Evolutionary conservation across 2,329 filamentous ascomycete genomes (phyloP).

Genomic region (Pseudogymnoascus sp.): DNA sequence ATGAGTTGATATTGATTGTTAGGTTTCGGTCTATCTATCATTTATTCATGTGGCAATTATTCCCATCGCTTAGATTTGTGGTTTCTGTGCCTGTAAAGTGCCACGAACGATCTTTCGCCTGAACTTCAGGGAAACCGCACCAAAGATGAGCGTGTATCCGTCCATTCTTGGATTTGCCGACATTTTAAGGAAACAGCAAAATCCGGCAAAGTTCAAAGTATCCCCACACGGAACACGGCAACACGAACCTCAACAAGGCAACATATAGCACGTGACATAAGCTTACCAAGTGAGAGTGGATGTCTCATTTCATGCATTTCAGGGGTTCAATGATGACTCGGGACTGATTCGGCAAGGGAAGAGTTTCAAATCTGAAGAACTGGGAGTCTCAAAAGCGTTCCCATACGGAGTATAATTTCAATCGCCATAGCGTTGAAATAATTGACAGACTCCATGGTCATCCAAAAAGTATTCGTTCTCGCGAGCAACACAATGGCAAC

Average conservation of each 20-base stretch:
- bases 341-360: neutral
- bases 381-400: neutral
- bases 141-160: neutral
- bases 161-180: neutral
- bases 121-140: neutral
- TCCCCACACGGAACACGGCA: neutral
- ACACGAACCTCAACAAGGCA: neutral
- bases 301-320: constrained; percentile 2
- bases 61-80: neutral
- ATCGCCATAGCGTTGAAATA: neutral
- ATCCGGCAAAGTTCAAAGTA: neutral
- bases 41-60: neutral
- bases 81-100: neutral
- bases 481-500: neutral
- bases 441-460: neutral
- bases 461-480: neutral
- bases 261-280: neutral
- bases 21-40: neutral
- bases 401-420: neutral
- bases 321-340: neutral
- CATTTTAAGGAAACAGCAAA: neutral
- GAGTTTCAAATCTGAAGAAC: neutral
- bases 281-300: neutral
- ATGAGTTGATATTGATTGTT: neutral
- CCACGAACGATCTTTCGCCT: neutral